A percentile compares a stretch with the other conserved stretches of the same genome.
These are phyloP conservation scores for Trichophyton benhamiae DNA, from an alignment of 2,329 filamentous ascomycete species.

Conservation along the genomic window DNA sequence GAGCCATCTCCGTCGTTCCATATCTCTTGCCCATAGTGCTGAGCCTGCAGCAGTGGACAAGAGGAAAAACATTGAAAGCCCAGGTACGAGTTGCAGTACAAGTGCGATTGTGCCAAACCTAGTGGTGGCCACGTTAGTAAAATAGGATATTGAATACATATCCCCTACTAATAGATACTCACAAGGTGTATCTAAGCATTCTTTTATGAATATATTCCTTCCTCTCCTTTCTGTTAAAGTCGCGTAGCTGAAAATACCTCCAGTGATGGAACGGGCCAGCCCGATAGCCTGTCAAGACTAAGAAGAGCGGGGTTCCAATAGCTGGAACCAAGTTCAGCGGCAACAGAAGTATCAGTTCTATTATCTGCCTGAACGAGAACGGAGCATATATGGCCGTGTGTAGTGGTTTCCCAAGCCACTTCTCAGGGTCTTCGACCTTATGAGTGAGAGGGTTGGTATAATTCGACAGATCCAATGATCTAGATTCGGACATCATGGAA, in stretches of 20 bases:
- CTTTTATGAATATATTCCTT: slow-evolving; percentile 56
- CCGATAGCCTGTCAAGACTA: slow-evolving; percentile 75
- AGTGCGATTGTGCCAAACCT: slow-evolving; percentile 77
- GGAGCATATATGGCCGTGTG: slow-evolving; percentile 67
- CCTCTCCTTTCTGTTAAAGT: slow-evolving; percentile 59
- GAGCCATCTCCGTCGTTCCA: slow-evolving; percentile 43
- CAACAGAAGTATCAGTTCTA: slow-evolving; percentile 66
- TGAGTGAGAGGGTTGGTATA: slow-evolving; percentile 1
- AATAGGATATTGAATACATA: background rate
- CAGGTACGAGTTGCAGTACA: slow-evolving; percentile 72
- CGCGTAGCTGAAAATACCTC: slow-evolving; percentile 73
- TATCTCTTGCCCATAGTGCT: slow-evolving; percentile 69
- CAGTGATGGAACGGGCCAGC: slow-evolving; percentile 83
- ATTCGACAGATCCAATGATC: background rate
- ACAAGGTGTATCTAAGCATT: slow-evolving; percentile 77
- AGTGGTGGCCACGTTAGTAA: slow-evolving; percentile 1
- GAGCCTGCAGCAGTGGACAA: slow-evolving; percentile 75
- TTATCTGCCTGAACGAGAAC: slow-evolving; percentile 80
- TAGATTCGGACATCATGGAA: slow-evolving; percentile 1
- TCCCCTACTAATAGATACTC: slow-evolving; percentile 15
- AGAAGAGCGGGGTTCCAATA: slow-evolving; percentile 71
- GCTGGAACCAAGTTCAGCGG: slow-evolving; percentile 81
- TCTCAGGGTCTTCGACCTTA: slow-evolving; percentile 46
- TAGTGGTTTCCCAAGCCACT: slow-evolving; percentile 71
- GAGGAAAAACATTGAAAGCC: slow-evolving; percentile 88